A percentile compares a stretch with the other conserved stretches of the same genome.
These are phyloP conservation scores for Vitis cinerea DNA, from an alignment of 164 flowering plant species.

Conservation along the genomic window DNA sequence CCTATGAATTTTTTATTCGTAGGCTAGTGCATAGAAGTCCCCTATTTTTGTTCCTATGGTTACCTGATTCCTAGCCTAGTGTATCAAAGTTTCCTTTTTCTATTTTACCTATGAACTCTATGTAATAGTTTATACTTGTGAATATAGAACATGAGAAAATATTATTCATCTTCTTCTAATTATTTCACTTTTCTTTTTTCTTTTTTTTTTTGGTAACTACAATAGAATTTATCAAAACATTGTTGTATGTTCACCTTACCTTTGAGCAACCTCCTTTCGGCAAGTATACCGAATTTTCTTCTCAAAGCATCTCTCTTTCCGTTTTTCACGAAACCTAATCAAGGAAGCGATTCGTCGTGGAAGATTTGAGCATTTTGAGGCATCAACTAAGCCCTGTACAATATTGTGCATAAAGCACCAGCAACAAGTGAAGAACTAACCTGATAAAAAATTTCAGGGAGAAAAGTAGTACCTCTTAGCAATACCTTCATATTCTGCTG, in stretches of 20 bases:
- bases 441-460: background rate
- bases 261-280: conserved; percentile 40
- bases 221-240: no score
- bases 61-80: no score
- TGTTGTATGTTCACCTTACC: conserved; percentile 14
- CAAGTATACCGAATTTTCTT: conserved; percentile 39
- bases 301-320: conserved; percentile 38
- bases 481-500: conserved; percentile 17
- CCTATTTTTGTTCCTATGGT: no score
- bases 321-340: conserved; percentile 35
- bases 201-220: no score
- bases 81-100: no score
- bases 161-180: background rate
- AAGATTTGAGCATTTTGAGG: conserved; percentile 19
- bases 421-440: background rate
- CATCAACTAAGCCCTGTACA: conserved; percentile 18
- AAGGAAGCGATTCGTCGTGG: conserved; percentile 29
- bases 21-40: no score
- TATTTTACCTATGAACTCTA: no score
- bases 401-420: background rate
- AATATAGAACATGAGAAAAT: background rate
- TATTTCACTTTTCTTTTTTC: no score
- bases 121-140: no score
- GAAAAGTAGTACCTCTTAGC: background rate
- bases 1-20: no score